A percentile compares a stretch with the other conserved stretches of the same genome.
phyloP scores from a whole-genome alignment of 768 basidiomycete genomes.

The Lanmaoa rubissima region DNA sequence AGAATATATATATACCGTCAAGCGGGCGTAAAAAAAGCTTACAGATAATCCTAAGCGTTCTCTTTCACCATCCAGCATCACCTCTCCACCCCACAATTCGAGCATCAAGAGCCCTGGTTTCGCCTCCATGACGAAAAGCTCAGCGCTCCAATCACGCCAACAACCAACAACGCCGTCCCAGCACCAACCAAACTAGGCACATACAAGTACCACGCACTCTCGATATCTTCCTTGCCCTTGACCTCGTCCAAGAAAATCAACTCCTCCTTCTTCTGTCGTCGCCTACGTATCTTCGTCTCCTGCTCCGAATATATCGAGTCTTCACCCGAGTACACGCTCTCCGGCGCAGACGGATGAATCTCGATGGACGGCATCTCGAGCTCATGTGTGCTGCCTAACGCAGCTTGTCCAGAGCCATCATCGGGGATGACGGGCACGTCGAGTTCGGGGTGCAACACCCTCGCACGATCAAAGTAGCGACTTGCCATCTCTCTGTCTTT shows the following conservation, averaged over 20 bases:
- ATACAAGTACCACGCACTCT: constrained; percentile 77
- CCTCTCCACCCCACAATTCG: neutral
- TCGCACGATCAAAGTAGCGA: constrained; percentile 71
- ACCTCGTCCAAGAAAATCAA: constrained; percentile 44
- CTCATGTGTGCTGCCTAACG: constrained; percentile 35
- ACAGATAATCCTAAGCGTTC: constrained; percentile 4
- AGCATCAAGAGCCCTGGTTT: constrained; percentile 55
- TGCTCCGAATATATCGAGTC: constrained; percentile 30
- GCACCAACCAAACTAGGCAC: constrained; percentile 79
- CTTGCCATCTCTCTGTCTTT: constrained; percentile 70
- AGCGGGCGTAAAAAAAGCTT: constrained; percentile 1
- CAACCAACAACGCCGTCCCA: constrained; percentile 78
- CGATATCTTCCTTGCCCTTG: constrained; percentile 53
- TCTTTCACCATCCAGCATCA: neutral
- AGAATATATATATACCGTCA: constrained; percentile 15
- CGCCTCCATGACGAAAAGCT: constrained; percentile 71
- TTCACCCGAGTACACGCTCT: constrained; percentile 28
- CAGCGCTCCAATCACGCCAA: constrained; percentile 74
- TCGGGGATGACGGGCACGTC: constrained; percentile 69
- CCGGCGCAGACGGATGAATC: constrained; percentile 32
- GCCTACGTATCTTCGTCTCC: constrained; percentile 38
- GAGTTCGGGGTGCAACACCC: constrained; percentile 53
- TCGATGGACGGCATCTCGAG: constrained; percentile 73
- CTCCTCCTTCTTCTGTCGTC: constrained; percentile 59
- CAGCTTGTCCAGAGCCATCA: constrained; percentile 34